Percentiles rank a stretch among this genome's conserved stretches.
Evolutionary conservation across 129 eudicot genomes (phyloP).

Genomic region (Lactuca saligna): DNA sequence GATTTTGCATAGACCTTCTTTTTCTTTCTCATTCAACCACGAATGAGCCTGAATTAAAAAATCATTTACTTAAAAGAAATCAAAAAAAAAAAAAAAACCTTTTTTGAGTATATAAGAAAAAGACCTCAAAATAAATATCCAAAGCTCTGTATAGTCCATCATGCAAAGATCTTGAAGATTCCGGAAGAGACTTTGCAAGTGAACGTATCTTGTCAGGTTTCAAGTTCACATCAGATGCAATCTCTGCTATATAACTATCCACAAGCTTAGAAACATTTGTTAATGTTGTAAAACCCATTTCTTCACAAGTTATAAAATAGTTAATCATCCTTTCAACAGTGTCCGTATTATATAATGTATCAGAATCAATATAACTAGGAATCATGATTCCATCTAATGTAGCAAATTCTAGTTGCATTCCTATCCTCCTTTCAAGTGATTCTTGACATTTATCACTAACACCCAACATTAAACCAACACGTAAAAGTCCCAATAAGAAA

Average conservation of each 20-base stretch:
- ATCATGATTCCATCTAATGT: constrained; percentile 70
- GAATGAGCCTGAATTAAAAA: constrained; percentile 62
- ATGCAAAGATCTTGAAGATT: constrained; percentile 69
- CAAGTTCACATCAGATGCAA: constrained; percentile 85
- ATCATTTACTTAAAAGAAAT: not conserved
- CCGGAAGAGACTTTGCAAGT: constrained; percentile 71
- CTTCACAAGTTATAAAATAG: constrained; percentile 51
- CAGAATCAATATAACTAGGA: constrained; percentile 73
- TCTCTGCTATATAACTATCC: constrained; percentile 73
- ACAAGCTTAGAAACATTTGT: constrained; percentile 70
- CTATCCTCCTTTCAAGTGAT: constrained; percentile 70
- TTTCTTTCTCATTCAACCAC: constrained; percentile 68
- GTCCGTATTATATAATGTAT: constrained; percentile 62
- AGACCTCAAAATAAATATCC: constrained; percentile 86
- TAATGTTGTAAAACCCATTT: constrained; percentile 37
- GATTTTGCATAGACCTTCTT: constrained; percentile 65
- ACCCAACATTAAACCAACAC: constrained; percentile 66
- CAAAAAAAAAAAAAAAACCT: not conserved
- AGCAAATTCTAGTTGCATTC: constrained; percentile 73
- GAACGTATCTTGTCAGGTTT: constrained; percentile 64
- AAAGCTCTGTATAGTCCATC: constrained; percentile 88
- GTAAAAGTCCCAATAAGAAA: constrained; percentile 72
- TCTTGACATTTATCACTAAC: constrained; percentile 53
- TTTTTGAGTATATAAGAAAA: constrained; percentile 7
- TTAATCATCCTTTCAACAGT: constrained; percentile 65